phyloP scores from a whole-genome alignment of 2,329 filamentous ascomycete species.

The Scopulariopsis brevicaulis region DNA sequence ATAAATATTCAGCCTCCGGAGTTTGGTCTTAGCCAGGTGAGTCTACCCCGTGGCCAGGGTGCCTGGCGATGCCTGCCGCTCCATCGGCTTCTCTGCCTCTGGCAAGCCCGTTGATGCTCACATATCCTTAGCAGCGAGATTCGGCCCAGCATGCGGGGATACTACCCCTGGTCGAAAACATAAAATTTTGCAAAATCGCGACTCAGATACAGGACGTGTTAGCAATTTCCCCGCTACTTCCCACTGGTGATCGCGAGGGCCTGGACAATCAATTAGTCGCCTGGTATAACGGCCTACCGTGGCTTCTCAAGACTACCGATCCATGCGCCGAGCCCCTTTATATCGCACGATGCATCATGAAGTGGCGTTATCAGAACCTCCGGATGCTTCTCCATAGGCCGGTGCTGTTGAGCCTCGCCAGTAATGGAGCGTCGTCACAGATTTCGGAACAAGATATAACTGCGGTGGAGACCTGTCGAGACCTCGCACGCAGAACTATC shows the following conservation, averaged over 20 bases:
- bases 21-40: constrained; percentile 29
- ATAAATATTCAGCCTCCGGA: constrained; percentile 55
- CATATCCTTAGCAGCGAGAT: constrained; percentile 23
- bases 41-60: background rate
- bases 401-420: constrained; percentile 54
- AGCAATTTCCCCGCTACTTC: constrained; percentile 55
- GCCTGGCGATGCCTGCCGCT: background rate
- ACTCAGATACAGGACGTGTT: constrained; percentile 68
- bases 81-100: background rate
- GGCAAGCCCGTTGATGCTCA: background rate
- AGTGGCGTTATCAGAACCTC: constrained; percentile 72
- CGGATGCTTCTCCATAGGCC: constrained; percentile 67
- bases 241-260: constrained; percentile 51
- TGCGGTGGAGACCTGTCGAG: constrained; percentile 57
- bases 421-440: constrained; percentile 35
- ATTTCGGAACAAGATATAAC: constrained; percentile 50
- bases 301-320: constrained; percentile 51
- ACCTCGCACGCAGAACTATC: constrained; percentile 59
- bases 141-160: constrained; percentile 51
- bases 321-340: constrained; percentile 60
- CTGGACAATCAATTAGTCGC: constrained; percentile 58
- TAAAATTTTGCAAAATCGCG: constrained; percentile 69
- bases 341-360: constrained; percentile 63
- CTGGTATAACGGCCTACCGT: constrained; percentile 63
- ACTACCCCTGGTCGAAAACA: constrained; percentile 63